Conservation (phyloP, 2,329 filamentous ascomycete genomes). For the Hypoxylon sp. region DNA sequence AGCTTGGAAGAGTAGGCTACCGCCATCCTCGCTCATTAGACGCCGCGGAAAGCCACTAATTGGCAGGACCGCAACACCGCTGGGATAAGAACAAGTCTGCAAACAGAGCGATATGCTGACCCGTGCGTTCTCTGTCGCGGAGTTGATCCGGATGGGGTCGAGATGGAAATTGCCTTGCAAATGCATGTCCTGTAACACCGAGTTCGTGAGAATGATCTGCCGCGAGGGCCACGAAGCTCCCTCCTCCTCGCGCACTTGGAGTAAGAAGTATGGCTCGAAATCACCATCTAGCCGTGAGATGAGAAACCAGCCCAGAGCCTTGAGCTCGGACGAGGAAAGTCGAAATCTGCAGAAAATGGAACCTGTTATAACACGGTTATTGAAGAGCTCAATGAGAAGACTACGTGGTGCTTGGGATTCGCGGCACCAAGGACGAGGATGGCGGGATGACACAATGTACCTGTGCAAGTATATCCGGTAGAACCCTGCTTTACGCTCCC, state of each 20-base stretch:
- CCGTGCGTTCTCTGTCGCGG: constrained; percentile 47
- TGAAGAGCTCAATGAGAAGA: neutral
- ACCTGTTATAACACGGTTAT: constrained; percentile 37
- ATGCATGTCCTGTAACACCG: constrained; percentile 53
- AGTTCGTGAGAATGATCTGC: constrained; percentile 49
- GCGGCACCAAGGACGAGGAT: neutral
- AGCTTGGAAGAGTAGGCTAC: constrained; percentile 44
- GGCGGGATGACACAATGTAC: constrained; percentile 34
- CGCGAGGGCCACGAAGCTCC: constrained; percentile 44
- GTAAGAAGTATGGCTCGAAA: constrained; percentile 54
- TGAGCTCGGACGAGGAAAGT: constrained; percentile 50
- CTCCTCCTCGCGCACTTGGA: constrained; percentile 48
- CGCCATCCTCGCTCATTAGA: constrained; percentile 52
- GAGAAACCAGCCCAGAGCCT: constrained; percentile 53
- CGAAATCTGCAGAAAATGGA: constrained; percentile 53
- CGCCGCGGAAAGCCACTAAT: constrained; percentile 54
- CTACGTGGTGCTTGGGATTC: neutral
- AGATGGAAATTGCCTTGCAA: constrained; percentile 53
- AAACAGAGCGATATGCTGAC: constrained; percentile 52
- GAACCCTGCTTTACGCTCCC: constrained; percentile 49
- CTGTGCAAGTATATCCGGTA: constrained; percentile 53
- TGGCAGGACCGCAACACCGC: constrained; percentile 49
- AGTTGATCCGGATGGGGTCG: constrained; percentile 48
- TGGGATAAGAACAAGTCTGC: constrained; percentile 46
- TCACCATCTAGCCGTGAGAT: constrained; percentile 52